Conservation (phyloP, 1,139 yeast genomes). For the Diutina catenulata region DNA sequence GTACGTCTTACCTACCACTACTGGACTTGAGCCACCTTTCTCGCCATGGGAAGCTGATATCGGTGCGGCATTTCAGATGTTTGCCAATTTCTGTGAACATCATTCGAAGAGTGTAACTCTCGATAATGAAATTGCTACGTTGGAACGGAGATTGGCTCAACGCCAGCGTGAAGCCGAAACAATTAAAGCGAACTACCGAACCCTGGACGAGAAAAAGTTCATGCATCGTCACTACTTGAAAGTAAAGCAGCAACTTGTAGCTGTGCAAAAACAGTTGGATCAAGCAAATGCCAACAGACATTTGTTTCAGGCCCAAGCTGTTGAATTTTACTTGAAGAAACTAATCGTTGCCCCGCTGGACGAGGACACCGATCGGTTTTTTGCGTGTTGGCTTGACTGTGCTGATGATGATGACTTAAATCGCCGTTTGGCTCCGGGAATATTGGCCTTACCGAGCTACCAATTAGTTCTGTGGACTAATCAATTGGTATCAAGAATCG, state of each 20-base stretch:
- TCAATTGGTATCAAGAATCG: conserved; percentile 1
- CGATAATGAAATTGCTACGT: conserved; percentile 31
- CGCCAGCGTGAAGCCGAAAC: neutral
- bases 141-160: conserved; percentile 11
- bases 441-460: neutral
- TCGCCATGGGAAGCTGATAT: conserved; percentile 10
- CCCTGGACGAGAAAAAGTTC: conserved; percentile 32
- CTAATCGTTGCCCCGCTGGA: conserved; percentile 36
- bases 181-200: conserved; percentile 31
- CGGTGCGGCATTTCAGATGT: conserved; percentile 40
- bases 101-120: conserved; percentile 40
- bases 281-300: conserved; percentile 23
- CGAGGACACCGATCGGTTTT: conserved; percentile 62
- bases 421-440: neutral
- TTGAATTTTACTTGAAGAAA: conserved; percentile 48
- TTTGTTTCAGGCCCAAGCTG: conserved; percentile 41
- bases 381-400: conserved; percentile 40
- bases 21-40: conserved; percentile 16
- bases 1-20: conserved; percentile 35
- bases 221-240: conserved; percentile 41
- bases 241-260: conserved; percentile 32
- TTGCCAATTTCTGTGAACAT: conserved; percentile 68
- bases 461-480: conserved; percentile 2
- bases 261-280: conserved; percentile 38
- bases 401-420: neutral